These are phyloP conservation scores for Penicillium verrucosum DNA, from an alignment of 2,329 filamentous ascomycete species.

Conservation along the genomic window DNA sequence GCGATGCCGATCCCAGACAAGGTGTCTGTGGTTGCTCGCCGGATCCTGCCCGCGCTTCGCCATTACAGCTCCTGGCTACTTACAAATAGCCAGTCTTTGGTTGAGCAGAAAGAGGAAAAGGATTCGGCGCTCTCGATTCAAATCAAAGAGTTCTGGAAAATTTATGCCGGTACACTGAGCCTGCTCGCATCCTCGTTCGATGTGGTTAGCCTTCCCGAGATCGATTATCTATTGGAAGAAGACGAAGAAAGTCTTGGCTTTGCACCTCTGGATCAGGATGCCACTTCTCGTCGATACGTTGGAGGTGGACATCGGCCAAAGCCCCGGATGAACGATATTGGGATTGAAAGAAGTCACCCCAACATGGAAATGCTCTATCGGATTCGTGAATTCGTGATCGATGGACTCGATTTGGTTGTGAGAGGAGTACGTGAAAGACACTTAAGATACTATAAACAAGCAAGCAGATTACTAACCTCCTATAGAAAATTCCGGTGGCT, in stretches of 20 bases:
- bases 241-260: conserved; percentile 66
- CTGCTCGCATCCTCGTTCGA: conserved; percentile 59
- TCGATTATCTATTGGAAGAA: conserved; percentile 65
- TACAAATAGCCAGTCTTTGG: conserved; percentile 53
- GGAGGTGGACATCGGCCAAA: conserved; percentile 47
- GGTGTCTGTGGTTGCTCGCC: conserved; percentile 57
- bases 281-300: conserved; percentile 53
- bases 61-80: conserved; percentile 68
- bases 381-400: conserved; percentile 60
- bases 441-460: background rate
- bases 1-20: conserved; percentile 43
- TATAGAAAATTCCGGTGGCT: conserved; percentile 46
- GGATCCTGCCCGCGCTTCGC: conserved; percentile 62
- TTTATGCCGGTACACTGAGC: conserved; percentile 62
- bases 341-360: conserved; percentile 52
- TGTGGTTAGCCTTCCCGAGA: conserved; percentile 52
- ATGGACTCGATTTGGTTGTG: conserved; percentile 58
- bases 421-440: conserved; percentile 37
- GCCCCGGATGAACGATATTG: conserved; percentile 50
- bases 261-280: conserved; percentile 54
- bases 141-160: conserved; percentile 62
- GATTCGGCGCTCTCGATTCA: conserved; percentile 56
- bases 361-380: conserved; percentile 66
- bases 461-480: conserved; percentile 24
- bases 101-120: conserved; percentile 49